A percentile compares a stretch with the other conserved stretches of the same genome.
Conservation (phyloP, 306 rosid genomes). For the Lupinus albus region DNA sequence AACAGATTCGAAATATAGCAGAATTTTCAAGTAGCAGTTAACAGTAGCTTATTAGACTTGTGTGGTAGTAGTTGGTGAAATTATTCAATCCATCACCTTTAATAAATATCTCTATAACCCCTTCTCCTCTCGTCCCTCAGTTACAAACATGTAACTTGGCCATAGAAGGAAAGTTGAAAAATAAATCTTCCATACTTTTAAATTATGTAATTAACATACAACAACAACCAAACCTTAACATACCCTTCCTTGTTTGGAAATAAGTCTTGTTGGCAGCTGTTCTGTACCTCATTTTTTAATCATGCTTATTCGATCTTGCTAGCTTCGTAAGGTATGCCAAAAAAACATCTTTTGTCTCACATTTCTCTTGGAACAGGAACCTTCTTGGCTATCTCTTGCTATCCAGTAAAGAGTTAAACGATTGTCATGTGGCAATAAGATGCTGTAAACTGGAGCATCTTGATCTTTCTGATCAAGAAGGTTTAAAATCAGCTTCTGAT, state of each 20-base stretch:
- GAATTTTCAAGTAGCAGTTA: neutral
- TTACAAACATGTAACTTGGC: neutral
- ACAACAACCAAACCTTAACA: too few relatives aligned
- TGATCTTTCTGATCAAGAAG: conserved; percentile 50
- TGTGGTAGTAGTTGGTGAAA: neutral
- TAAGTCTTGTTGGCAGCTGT: neutral
- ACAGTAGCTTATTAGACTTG: neutral
- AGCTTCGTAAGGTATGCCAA: conserved; percentile 22
- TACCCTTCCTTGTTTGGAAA: conserved; percentile 27
- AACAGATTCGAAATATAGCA: neutral
- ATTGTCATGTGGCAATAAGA: conserved; percentile 66
- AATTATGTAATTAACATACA: neutral
- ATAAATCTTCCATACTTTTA: conserved; percentile 3
- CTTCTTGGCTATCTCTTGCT: conserved; percentile 85
- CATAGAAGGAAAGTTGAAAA: conserved; percentile 1
- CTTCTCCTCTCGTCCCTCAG: neutral
- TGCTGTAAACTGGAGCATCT: conserved; percentile 62
- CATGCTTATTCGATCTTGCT: neutral
- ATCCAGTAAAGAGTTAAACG: conserved; percentile 56
- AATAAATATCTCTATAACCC: neutral
- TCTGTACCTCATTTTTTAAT: neutral
- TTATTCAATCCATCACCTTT: neutral
- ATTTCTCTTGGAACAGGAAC: conserved; percentile 64
- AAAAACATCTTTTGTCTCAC: conserved; percentile 39
- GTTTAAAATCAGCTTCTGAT: conserved; percentile 69